A percentile compares a stretch with the other conserved stretches of the same genome.
Conservation (phyloP, 2,329 filamentous ascomycete genomes). For the Volutella citrinella region DNA sequence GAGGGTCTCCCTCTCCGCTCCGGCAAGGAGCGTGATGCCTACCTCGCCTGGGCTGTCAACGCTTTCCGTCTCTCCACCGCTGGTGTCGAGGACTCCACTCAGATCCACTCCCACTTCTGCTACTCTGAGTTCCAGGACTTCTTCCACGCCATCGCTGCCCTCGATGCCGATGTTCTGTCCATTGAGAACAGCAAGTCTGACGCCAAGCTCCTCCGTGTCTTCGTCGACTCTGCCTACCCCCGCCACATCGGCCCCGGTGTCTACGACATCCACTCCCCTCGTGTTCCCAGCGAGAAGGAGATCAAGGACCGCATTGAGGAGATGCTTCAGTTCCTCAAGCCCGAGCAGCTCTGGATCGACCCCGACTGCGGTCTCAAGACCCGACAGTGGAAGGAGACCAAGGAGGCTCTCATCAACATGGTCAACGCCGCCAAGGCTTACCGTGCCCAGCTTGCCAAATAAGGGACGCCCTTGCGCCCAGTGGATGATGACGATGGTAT, state of each 20-base stretch:
- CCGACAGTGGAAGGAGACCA: slow-evolving; percentile 97
- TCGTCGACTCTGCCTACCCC: slow-evolving; percentile 94
- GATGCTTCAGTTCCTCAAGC: slow-evolving; percentile 97
- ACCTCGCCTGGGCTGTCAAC: slow-evolving; percentile 96
- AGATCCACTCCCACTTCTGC: slow-evolving; percentile 99
- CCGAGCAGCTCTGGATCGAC: slow-evolving; percentile 99
- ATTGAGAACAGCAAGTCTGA: slow-evolving; percentile 99
- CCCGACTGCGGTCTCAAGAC: slow-evolving; percentile 99
- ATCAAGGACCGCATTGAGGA: slow-evolving; percentile 97
- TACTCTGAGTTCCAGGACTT: slow-evolving; percentile 99
- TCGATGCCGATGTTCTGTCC: slow-evolving; percentile 96
- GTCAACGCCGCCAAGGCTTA: slow-evolving; percentile 97
- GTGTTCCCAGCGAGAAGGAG: slow-evolving; percentile 95
- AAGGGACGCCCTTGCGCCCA: slow-evolving; percentile 32
- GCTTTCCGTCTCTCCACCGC: slow-evolving; percentile 95
- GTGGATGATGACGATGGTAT: slow-evolving; percentile 13
- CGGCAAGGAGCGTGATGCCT: slow-evolving; percentile 92
- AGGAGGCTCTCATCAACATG: slow-evolving; percentile 94
- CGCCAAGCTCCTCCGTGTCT: slow-evolving; percentile 98
- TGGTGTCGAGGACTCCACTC: slow-evolving; percentile 90
- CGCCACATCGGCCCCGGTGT: slow-evolving; percentile 99
- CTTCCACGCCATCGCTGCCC: slow-evolving; percentile 98
- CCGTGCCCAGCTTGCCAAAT: slow-evolving; percentile 82
- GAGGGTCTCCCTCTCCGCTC: slow-evolving; percentile 97
- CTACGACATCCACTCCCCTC: slow-evolving; percentile 99